These are phyloP conservation scores for Penicillium aurantiogriseum DNA, from an alignment of 2,329 filamentous ascomycete genomes.

Conservation along the genomic window DNA sequence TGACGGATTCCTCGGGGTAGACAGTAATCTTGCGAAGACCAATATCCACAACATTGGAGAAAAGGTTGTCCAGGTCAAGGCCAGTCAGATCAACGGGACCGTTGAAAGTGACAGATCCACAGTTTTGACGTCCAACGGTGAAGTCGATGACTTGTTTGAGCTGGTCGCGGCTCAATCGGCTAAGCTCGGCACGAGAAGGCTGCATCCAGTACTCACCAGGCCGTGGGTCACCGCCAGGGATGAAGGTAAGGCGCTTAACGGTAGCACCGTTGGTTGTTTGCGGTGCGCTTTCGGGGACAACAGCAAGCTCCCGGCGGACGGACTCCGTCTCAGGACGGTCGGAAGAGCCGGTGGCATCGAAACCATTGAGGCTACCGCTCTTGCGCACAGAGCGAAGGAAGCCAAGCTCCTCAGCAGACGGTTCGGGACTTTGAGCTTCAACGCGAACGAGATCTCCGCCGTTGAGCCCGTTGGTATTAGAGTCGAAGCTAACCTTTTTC, in stretches of 20 bases:
- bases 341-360: conserved; percentile 27
- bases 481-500: conserved; percentile 92
- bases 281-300: conserved; percentile 65
- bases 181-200: conserved; percentile 71
- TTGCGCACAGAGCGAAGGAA: conserved; percentile 57
- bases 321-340: conserved; percentile 66
- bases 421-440: conserved; percentile 53
- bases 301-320: conserved; percentile 69
- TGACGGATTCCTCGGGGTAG: conserved; percentile 71
- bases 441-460: conserved; percentile 55
- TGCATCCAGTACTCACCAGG: conserved; percentile 85
- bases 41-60: conserved; percentile 72
- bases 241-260: conserved; percentile 30
- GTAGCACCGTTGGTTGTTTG: conserved; percentile 38
- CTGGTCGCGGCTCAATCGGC: conserved; percentile 75
- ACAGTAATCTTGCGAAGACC: conserved; percentile 80
- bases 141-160: conserved; percentile 72
- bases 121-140: conserved; percentile 75
- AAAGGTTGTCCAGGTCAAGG: conserved; percentile 77
- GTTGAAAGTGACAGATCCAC: conserved; percentile 80
- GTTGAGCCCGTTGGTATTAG: conserved; percentile 49
- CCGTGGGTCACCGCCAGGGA: conserved; percentile 48
- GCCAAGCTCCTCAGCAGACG: conserved; percentile 58
- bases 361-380: conserved; percentile 47
- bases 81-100: conserved; percentile 77